Conservation (phyloP, 768 basidiomycete species). For the Auricularia auricula-judae region DNA sequence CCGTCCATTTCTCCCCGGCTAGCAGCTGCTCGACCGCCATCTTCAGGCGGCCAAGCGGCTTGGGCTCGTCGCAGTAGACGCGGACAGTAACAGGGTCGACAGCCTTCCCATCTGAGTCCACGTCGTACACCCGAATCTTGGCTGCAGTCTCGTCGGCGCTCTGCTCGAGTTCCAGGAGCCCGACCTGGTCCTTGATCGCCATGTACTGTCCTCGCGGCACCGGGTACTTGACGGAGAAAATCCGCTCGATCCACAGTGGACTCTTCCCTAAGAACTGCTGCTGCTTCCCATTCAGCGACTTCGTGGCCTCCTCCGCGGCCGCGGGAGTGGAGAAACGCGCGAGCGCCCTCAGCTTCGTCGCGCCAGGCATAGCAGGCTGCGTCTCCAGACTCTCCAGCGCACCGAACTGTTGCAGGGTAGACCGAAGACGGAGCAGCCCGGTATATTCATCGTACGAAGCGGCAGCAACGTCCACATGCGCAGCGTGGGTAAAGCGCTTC, state of each 20-base stretch:
- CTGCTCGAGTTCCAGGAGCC: slow-evolving; percentile 16
- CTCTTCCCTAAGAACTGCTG: slow-evolving; percentile 36
- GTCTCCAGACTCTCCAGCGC: slow-evolving; percentile 35
- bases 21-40: slow-evolving; percentile 48
- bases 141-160: slow-evolving; percentile 15
- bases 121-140: slow-evolving; percentile 24
- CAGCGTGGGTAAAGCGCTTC: slow-evolving; percentile 25
- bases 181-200: slow-evolving; percentile 31
- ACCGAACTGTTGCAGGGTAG: slow-evolving; percentile 27
- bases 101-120: slow-evolving; percentile 9
- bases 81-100: slow-evolving; percentile 29
- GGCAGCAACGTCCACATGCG: slow-evolving; percentile 40
- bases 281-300: slow-evolving; percentile 34
- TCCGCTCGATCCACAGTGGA: slow-evolving; percentile 38
- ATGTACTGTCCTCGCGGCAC: slow-evolving; percentile 35
- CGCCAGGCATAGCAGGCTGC: slow-evolving; percentile 38
- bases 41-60: slow-evolving; percentile 45
- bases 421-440: slow-evolving; percentile 29
- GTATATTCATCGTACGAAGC: slow-evolving; percentile 30
- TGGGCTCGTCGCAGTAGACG: slow-evolving; percentile 38
- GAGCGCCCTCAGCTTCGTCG: slow-evolving; percentile 41
- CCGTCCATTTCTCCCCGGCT: slow-evolving; percentile 44
- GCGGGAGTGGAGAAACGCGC: slow-evolving; percentile 40
- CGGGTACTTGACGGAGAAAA: slow-evolving; percentile 38
- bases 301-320: slow-evolving; percentile 42